A percentile compares a stretch with the other conserved stretches of the same genome.
phyloP scores from a whole-genome alignment of 768 basidiomycete genomes.

The Suillus spraguei region DNA sequence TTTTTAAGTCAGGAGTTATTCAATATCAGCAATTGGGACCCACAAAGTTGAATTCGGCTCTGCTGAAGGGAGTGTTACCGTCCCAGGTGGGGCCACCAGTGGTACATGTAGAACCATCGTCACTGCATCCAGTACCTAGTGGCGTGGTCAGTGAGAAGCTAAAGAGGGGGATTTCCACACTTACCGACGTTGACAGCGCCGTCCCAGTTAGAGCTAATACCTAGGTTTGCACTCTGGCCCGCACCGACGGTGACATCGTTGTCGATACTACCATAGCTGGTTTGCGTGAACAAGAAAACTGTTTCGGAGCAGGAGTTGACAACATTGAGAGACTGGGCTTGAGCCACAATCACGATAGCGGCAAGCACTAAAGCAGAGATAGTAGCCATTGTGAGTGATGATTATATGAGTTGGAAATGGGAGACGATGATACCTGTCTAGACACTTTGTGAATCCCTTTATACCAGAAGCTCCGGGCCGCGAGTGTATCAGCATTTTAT shows the following conservation, averaged over 20 bases:
- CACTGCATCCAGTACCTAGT: slow-evolving; percentile 30
- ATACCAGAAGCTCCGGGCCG: background rate
- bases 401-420: background rate
- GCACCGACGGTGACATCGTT: slow-evolving; percentile 29
- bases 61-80: slow-evolving; percentile 33
- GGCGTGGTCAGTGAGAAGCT: slow-evolving; percentile 15
- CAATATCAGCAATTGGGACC: background rate
- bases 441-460: background rate
- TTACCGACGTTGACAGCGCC: slow-evolving; percentile 33
- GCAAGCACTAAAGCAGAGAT: slow-evolving; percentile 23
- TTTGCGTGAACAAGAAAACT: slow-evolving; percentile 34
- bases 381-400: slow-evolving; percentile 22
- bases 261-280: slow-evolving; percentile 27
- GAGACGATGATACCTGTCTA: background rate
- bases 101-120: slow-evolving; percentile 23
- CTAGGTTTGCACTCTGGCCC: slow-evolving; percentile 29
- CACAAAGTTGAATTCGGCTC: slow-evolving; percentile 37
- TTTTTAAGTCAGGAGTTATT: background rate
- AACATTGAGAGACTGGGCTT: slow-evolving; percentile 33
- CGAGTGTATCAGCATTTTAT: background rate
- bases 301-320: slow-evolving; percentile 27
- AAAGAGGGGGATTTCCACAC: slow-evolving; percentile 1
- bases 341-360: slow-evolving; percentile 21
- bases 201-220: slow-evolving; percentile 34
- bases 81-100: slow-evolving; percentile 34